Evolutionary conservation across 164 flowering plant genomes (phyloP).

Genomic region (Dillenia suffruticosa): DNA sequence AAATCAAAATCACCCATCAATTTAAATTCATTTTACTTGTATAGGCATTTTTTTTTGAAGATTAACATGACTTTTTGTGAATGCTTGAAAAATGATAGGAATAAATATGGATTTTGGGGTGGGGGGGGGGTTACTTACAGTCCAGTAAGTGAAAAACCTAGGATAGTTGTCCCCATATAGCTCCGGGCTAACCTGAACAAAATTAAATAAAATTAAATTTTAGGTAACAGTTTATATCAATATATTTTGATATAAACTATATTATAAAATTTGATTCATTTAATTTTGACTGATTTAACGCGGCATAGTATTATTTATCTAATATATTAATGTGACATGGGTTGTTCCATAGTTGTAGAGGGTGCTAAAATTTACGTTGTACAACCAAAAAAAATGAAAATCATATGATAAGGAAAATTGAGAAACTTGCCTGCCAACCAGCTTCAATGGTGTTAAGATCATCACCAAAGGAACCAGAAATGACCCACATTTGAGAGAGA

Average conservation of each 20-base stretch:
- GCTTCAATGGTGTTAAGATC: constrained; percentile 97
- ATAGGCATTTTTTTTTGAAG: background rate
- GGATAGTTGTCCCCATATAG: constrained; percentile 89
- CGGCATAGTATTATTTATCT: too few relatives aligned
- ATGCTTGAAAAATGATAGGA: background rate
- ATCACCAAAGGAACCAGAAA: constrained; percentile 64
- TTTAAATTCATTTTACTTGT: background rate
- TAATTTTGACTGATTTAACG: too few relatives aligned
- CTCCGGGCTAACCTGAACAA: constrained; percentile 86
- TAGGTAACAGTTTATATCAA: too few relatives aligned
- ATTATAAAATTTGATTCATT: too few relatives aligned
- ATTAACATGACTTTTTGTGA: background rate
- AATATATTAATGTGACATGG: too few relatives aligned
- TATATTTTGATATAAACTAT: too few relatives aligned
- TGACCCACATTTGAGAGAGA: constrained; percentile 75
- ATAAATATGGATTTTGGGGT: background rate
- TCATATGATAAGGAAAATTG: background rate
- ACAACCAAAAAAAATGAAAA: background rate
- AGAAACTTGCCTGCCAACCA: constrained; percentile 82
- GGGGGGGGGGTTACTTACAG: constrained; percentile 48
- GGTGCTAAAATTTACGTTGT: background rate
- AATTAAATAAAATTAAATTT: background rate
- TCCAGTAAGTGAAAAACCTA: constrained; percentile 96
- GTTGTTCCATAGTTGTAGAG: too few relatives aligned
- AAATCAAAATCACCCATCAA: constrained; percentile 2